These are phyloP conservation scores for Pelargonium citronellum DNA, from an alignment of 441 rosid genomes.

Conservation along the genomic window DNA sequence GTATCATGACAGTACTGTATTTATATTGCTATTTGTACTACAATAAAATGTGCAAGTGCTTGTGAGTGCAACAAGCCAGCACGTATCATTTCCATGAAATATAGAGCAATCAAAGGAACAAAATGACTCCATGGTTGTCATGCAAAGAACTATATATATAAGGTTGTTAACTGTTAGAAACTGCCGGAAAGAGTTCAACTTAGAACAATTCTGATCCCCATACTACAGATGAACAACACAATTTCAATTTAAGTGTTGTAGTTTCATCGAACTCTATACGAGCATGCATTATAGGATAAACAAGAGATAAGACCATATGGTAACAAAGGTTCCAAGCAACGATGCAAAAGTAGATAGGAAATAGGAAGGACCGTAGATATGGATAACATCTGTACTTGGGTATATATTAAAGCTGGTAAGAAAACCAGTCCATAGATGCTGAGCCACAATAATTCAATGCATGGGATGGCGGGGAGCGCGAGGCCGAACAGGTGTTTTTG, in stretches of 20 bases:
- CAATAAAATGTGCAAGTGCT: neutral
- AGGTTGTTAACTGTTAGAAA: neutral
- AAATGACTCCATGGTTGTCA: too few relatives aligned
- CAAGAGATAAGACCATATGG: conserved; percentile 24
- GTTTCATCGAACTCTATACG: conserved; percentile 33
- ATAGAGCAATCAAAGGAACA: neutral
- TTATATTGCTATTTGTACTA: neutral
- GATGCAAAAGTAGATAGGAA: conserved; percentile 18
- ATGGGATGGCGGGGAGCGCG: conserved; percentile 52
- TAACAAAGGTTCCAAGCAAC: conserved; percentile 23
- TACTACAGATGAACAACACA: conserved; percentile 19
- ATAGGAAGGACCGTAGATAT: conserved; percentile 26
- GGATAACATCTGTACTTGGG: conserved; percentile 42
- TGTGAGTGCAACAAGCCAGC: neutral
- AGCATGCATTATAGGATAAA: conserved; percentile 21
- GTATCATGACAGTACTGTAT: neutral
- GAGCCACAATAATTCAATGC: conserved; percentile 33
- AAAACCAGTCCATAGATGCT: conserved; percentile 13
- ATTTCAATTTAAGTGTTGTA: neutral
- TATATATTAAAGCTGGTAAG: conserved; percentile 30
- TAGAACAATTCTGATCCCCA: conserved; percentile 23
- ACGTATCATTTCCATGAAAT: too few relatives aligned
- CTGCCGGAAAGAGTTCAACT: neutral
- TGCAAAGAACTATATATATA: neutral
- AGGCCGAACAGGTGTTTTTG: conserved; percentile 76